A percentile compares a stretch with the other conserved stretches of the same genome.
Evolutionary conservation across 805 yeast genomes (phyloP).

Genomic region (Teunomyces barrocoloradensis): DNA sequence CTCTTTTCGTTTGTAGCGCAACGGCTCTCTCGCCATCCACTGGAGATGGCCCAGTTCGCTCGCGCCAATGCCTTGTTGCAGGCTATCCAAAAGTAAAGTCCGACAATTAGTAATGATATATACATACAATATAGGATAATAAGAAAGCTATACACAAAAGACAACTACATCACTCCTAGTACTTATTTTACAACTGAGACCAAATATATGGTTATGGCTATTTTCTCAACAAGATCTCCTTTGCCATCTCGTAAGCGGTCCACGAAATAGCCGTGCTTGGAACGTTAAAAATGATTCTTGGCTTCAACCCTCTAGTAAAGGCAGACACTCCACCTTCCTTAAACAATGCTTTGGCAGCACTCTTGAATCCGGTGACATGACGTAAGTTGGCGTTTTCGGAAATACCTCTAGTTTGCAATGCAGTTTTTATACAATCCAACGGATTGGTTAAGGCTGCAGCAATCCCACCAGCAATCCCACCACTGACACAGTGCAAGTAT

Average conservation of each 20-base stretch:
- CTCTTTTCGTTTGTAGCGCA: conserved; percentile 80
- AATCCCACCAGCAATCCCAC: conserved; percentile 90
- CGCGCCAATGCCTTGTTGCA: conserved; percentile 24
- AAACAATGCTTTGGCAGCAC: conserved; percentile 70
- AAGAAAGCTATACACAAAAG: not conserved
- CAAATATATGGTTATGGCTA: not conserved
- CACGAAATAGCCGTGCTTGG: conserved; percentile 97
- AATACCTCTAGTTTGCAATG: conserved; percentile 77
- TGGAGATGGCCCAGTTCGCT: conserved; percentile 29
- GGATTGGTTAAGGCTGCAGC: conserved; percentile 97
- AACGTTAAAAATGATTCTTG: conserved; percentile 87
- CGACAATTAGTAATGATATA: conserved; percentile 1
- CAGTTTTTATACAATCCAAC: conserved; percentile 88
- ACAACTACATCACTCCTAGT: not conserved
- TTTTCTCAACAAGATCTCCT: conserved; percentile 52
- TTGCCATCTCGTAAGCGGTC: conserved; percentile 98
- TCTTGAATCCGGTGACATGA: conserved; percentile 60
- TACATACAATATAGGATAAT: conserved; percentile 4
- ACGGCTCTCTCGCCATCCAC: conserved; percentile 35
- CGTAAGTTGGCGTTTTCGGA: conserved; percentile 47
- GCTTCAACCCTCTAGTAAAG: conserved; percentile 81
- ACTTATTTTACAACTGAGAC: conserved; percentile 1
- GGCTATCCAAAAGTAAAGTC: conserved; percentile 17
- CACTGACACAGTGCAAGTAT: conserved; percentile 84
- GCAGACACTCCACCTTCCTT: conserved; percentile 59